Evolutionary conservation across 2,329 filamentous ascomycete genomes (phyloP), one percentile per base, ranked within the genome.

Genomic region (Fusarium beomiforme): DNA sequence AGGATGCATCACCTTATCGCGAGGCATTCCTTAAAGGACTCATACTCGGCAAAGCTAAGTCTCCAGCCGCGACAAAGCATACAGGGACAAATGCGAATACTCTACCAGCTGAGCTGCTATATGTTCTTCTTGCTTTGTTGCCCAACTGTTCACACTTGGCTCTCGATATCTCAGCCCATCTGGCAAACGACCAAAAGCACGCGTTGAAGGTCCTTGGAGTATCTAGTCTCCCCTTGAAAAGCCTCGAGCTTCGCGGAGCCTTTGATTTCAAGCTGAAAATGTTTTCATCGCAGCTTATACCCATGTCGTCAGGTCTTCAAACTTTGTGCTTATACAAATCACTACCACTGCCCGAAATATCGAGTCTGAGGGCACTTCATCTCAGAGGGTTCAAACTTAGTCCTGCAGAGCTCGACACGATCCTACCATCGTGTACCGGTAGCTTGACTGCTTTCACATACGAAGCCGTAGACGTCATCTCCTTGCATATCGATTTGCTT

Each of bases 361-460:
- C 64, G n/a, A 55, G 46, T 26, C 4, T 70, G 21, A 70, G 55
- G 29, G 37, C 33, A 14, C 31, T 70, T 17, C 24, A 59, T 23
- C 36, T 67, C 12, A 59, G 46, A 10, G 24, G 23, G 14, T 43
- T 34, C 29, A 12, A 8, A 33, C 13, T 70, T 29, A 31, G 31
- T 23, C 17, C 53, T 24, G 4, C 10, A 0, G 19, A 42, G 16
- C 42, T 70, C 33, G 23, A 46, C 7, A 17, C 24, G 6, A 55
- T 74, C 6, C 31, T 59, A 10, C 34, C 37, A 7, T 50, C 34
- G 5, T 68, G 61, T 44, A 58, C 50, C 4, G 43, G 51, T 7
- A 21, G 23, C 9, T 50, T 72, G 23, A 49, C 19, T 31, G 23
- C 59, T 2, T 72, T 74, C 26, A 44, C 57, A 37, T 72, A 70